A percentile compares a stretch with the other conserved stretches of the same genome.
Conservation (phyloP, 139 green algal genomes). For the Chlamydomonas incerta region DNA sequence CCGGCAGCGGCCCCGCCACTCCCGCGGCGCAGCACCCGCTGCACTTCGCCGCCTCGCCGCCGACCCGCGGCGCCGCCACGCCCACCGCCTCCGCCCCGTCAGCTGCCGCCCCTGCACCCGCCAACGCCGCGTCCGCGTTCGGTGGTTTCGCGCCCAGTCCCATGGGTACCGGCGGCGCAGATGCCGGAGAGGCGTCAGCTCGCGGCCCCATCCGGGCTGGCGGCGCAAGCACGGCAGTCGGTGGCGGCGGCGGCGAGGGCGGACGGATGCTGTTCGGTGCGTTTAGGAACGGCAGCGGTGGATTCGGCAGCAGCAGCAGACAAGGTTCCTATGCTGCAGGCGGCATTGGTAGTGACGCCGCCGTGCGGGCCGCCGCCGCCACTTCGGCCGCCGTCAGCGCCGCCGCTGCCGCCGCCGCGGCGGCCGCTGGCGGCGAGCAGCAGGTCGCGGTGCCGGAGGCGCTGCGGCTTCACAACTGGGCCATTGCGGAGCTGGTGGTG, state of each 20-base stretch:
- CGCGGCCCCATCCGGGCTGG: no score
- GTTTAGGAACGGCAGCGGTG: background rate
- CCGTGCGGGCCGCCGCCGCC: background rate
- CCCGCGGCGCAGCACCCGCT: background rate
- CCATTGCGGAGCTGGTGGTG: constrained; percentile 38
- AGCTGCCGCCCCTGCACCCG: background rate
- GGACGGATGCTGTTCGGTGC: constrained; percentile 17
- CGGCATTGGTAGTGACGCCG: no score
- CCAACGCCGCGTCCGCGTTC: background rate
- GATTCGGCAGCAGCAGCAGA: no score
- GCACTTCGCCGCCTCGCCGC: background rate
- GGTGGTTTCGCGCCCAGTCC: background rate
- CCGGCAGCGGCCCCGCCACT: background rate
- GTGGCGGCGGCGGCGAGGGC: no score
- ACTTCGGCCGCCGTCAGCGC: background rate
- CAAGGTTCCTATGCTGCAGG: no score
- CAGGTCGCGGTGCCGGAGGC: background rate
- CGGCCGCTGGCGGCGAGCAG: no score
- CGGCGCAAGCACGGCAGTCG: no score
- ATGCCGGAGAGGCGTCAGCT: no score
- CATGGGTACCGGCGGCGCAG: no score
- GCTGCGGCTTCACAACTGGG: constrained; percentile 12
- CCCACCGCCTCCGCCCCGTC: background rate
- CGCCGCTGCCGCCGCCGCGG: background rate
- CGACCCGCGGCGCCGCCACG: no score